Evolutionary conservation across 2,329 filamentous ascomycete genomes (phyloP), one percentile per base, ranked within the genome.

Genomic region (Fusarium mangiferae): DNA sequence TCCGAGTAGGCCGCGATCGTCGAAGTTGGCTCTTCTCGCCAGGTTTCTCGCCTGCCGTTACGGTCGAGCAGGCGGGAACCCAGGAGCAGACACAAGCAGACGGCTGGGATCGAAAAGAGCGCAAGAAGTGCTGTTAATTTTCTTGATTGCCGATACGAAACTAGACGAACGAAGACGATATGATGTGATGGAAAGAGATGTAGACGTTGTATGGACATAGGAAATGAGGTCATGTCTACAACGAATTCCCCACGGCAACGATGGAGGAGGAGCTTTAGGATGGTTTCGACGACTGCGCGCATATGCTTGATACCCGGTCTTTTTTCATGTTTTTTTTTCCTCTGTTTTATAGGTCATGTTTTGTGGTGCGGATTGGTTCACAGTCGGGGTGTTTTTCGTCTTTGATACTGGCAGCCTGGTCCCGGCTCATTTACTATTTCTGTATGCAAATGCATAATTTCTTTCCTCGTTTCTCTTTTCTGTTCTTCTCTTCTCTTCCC

Each of bases 21-120:
- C 81, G 88, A 48, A 90, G 88, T 79, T 90, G 89, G 89, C 78
- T 90, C 30, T 90, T 90, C 74, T 86, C 87, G 3, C 87, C 87
- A 1, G 82, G 80, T 3, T 90, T 90, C 75, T 86, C 86, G 17
- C 87, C 87, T 3, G 84, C 86, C 17, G 82, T 89, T 9, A 85
- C 86, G 7, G 80, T 89, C 35, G 87, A 86, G 62, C 84, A 84
- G 44, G 81, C 80, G 13, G 82, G 80, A 4, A 78, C 74, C 9
- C 78, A 83, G 33, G 75, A 78, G 28, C 78, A 80, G 48, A 68
- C 75, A 15, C 74, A 77, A 39, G 63, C 75, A 22, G 74, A 80
- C 35, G 49, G 49, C 42, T 63, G 67, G 12, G 57, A 66, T 15
- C 67, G 63, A 41, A 81, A 80, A 49, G 72, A 73, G 26, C 71